Base-by-base conservation (phyloP, 768 basidiomycete genomes). In the Postia placenta region DNA sequence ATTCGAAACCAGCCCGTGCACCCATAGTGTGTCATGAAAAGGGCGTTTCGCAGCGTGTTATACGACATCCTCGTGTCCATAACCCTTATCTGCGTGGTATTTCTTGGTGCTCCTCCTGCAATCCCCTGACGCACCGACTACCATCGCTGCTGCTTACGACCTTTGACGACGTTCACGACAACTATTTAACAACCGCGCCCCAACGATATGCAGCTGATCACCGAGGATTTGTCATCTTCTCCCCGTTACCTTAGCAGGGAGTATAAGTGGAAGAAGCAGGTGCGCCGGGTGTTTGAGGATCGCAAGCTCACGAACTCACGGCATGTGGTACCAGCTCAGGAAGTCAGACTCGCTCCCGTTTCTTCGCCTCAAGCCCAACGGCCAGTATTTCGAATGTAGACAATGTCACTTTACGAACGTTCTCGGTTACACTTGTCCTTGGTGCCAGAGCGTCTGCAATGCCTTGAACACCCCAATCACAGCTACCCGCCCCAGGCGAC, bases 281-380 rank as follows among this genome's bases (percentile, higher is more conserved):
- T 59, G 47, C 48, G 58, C n/a, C n/a, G n/a, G n/a, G 54, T 27
- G n/a, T 11, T 20, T 30, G 27, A 26, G 12, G 23, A 24, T 38
- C 19, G 35, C 11, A 28, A 30, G 25, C 5, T 9, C 23, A 5
- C 26, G 33, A 19, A 41, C 27, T 33, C 28, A 23, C 24, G 17
- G 38, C 38, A 14, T 27, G 30, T 26, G 27, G 11, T 36, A 41
- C 23, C 47, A 63, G 62, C 56, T 57, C 12, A 58, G 52, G 38
- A 51, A 54, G 23, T 64, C 54, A 46, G 59, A 56, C 17, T 64
- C 62, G 15, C 50, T 64, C 33, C 62, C 62, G 26, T 52, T 42
- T 45, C 49, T 56, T 26, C 57, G 53, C 19, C 50, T 61, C 22
- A 46, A 47, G 30, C 62, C 62, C 38, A 46, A 54, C 37, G 58